phyloP scores from a whole-genome alignment of 164 flowering plant species.

The Saururus chinensis region DNA sequence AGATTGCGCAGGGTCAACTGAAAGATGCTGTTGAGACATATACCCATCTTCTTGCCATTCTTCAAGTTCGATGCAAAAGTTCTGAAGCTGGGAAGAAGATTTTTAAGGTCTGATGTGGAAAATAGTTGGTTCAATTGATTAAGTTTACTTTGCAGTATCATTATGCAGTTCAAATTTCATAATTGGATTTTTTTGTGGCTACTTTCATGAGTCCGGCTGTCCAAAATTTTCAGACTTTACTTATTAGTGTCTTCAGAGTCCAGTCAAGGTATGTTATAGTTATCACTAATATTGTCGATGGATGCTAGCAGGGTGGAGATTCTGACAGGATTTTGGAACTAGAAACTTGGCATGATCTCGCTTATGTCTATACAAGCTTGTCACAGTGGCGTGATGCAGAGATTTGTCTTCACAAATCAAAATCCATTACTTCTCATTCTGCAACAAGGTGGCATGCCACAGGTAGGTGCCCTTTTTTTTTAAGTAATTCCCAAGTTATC shows the following conservation, averaged over 20 bases:
- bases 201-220: too few species aligned
- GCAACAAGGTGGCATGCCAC: slow-evolving; percentile 69
- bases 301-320: slow-evolving; percentile 29
- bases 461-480: slow-evolving; percentile 29
- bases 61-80: slow-evolving; percentile 61
- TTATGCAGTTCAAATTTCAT: background rate
- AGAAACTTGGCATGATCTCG: slow-evolving; percentile 94
- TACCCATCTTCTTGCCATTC: slow-evolving; percentile 69
- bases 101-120: slow-evolving; percentile 33
- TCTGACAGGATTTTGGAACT: slow-evolving; percentile 50
- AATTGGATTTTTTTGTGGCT: too few species aligned
- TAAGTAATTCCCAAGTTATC: background rate
- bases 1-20: slow-evolving; percentile 57
- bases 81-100: slow-evolving; percentile 33
- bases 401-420: slow-evolving; percentile 64
- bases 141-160: background rate
- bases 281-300: background rate
- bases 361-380: slow-evolving; percentile 60
- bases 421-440: slow-evolving; percentile 49
- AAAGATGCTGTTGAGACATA: slow-evolving; percentile 66
- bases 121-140: background rate
- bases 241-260: background rate
- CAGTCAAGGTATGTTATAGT: background rate
- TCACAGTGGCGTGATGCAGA: slow-evolving; percentile 92
- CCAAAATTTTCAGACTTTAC: background rate